Percentiles rank a stretch among this genome's conserved stretches.
These are phyloP conservation scores for Paramecium primaurelia DNA, from an alignment of 73 alveolate species.

Conservation along the genomic window DNA sequence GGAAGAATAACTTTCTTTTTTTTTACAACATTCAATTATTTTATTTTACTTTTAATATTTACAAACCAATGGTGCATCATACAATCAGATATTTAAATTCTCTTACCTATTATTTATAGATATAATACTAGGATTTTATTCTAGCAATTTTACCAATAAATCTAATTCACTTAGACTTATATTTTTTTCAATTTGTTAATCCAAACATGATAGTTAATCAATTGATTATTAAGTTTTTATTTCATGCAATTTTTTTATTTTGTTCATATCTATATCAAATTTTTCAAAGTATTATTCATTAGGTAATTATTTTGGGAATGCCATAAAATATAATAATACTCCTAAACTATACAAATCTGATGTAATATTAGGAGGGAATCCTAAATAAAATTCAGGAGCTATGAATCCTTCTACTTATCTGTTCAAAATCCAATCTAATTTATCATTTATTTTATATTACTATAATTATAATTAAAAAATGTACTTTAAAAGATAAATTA, in stretches of 20 bases:
- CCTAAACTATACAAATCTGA: conserved; percentile 42
- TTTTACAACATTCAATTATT: neutral
- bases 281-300: neutral
- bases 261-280: neutral
- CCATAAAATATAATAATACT: conserved; percentile 4
- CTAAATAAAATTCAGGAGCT: conserved; percentile 36
- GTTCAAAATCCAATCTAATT: conserved; percentile 28
- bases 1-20: neutral
- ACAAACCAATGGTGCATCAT: conserved; percentile 47
- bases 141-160: neutral
- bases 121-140: neutral
- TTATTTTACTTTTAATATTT: neutral
- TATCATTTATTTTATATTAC: conserved; percentile 11
- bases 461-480: neutral
- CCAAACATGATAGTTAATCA: neutral
- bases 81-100: neutral
- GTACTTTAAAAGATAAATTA: conserved; percentile 17
- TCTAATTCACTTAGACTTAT: conserved; percentile 22
- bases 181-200: neutral
- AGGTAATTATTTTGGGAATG: neutral
- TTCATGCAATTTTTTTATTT: neutral
- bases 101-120: neutral
- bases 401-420: conserved; percentile 32
- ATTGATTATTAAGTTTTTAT: neutral
- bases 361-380: conserved; percentile 7